These are phyloP conservation scores for Termitomyces sp. DNA, from an alignment of 768 basidiomycete genomes.

Conservation along the genomic window DNA sequence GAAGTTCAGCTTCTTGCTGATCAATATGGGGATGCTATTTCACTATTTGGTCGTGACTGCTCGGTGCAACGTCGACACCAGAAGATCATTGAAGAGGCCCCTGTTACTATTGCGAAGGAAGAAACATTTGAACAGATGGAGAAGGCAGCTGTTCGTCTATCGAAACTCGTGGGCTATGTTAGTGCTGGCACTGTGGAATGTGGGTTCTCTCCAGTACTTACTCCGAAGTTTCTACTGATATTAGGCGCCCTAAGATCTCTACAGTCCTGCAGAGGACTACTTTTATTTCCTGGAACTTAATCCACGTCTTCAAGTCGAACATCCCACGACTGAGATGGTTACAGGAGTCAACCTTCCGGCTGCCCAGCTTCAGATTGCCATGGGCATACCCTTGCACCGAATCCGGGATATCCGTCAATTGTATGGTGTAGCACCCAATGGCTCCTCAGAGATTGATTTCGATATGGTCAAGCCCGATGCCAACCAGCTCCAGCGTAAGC, in stretches of 20 bases:
- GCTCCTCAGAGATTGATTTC: conserved; percentile 91
- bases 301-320: conserved; percentile 99
- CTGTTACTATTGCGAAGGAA: conserved; percentile 93
- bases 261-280: conserved; percentile 87
- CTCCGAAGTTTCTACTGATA: conserved; percentile 3
- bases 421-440: conserved; percentile 91
- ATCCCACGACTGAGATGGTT: conserved; percentile 99
- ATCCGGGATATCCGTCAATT: conserved; percentile 94
- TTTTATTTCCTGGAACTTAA: conserved; percentile 99
- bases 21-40: conserved; percentile 99
- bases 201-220: conserved; percentile 31
- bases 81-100: conserved; percentile 99
- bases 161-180: conserved; percentile 98
- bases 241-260: conserved; percentile 62
- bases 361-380: conserved; percentile 94
- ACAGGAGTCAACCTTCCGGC: conserved; percentile 97
- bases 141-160: conserved; percentile 97
- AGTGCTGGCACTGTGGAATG: conserved; percentile 99
- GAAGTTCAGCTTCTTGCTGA: conserved; percentile 98
- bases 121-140: conserved; percentile 97
- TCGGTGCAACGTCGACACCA: conserved; percentile 99
- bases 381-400: conserved; percentile 95
- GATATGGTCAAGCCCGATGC: conserved; percentile 90
- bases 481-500: conserved; percentile 87
- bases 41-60: conserved; percentile 97